Evolutionary conservation across 768 basidiomycete genomes (phyloP).

Genomic region (Pisolithus sp.): DNA sequence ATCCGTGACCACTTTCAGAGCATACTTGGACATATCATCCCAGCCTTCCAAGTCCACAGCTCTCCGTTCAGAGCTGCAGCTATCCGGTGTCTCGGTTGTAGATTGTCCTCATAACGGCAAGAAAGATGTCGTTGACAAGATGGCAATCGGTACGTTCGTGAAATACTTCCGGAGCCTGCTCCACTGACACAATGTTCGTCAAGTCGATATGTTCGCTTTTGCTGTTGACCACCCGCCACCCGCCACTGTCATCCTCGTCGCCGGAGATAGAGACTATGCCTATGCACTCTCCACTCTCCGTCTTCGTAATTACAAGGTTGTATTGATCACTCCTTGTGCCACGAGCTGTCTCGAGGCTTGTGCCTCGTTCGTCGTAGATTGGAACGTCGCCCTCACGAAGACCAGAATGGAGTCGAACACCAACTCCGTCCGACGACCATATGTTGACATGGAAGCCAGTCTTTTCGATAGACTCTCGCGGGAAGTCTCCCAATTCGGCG

Average conservation of each 20-base stretch:
- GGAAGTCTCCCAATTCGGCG: slow-evolving; percentile 15
- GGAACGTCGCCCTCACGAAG: slow-evolving; percentile 36
- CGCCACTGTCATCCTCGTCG: slow-evolving; percentile 54
- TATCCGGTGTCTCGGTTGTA: slow-evolving; percentile 38
- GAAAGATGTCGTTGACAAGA: slow-evolving; percentile 40
- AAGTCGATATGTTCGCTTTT: slow-evolving; percentile 63
- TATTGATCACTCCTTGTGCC: slow-evolving; percentile 38
- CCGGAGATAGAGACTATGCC: slow-evolving; percentile 61
- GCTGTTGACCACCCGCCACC: slow-evolving; percentile 55
- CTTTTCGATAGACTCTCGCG: slow-evolving; percentile 14
- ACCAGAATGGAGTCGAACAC: slow-evolving; percentile 17
- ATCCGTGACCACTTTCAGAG: slow-evolving; percentile 43
- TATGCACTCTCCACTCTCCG: slow-evolving; percentile 56
- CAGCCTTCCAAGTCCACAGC: slow-evolving; percentile 28
- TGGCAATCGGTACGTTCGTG: slow-evolving; percentile 8
- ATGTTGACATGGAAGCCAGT: slow-evolving; percentile 17
- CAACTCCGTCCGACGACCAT: slow-evolving; percentile 21
- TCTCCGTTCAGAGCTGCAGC: slow-evolving; percentile 38
- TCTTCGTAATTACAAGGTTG: slow-evolving; percentile 45
- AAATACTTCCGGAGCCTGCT: neutral
- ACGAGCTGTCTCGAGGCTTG: slow-evolving; percentile 47
- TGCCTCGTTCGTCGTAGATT: slow-evolving; percentile 48
- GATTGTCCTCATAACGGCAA: slow-evolving; percentile 29
- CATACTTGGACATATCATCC: slow-evolving; percentile 45
- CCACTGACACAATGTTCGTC: neutral